Percentiles rank a stretch among this genome's conserved stretches.
phyloP scores from a whole-genome alignment of 2,329 filamentous ascomycete genomes.

The Penicillium sp. region DNA sequence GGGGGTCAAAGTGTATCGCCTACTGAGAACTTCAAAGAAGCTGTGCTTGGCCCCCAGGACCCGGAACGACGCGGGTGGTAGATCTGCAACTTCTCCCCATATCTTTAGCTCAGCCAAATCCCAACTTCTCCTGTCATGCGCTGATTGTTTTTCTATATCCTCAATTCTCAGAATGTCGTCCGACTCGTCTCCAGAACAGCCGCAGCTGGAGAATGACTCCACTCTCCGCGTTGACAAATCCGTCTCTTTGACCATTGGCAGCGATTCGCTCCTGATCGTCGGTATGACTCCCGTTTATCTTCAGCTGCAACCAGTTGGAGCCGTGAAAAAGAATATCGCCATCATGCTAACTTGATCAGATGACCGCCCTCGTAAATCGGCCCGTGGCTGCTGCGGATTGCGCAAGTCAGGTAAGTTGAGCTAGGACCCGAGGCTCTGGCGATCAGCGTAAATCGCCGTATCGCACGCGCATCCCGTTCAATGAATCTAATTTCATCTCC shows the following conservation, averaged over 20 bases:
- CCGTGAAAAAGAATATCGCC: not conserved
- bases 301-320: not conserved
- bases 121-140: not conserved
- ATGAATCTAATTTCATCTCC: slow-evolving; percentile 3
- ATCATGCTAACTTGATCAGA: slow-evolving; percentile 48
- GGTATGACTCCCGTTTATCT: slow-evolving; percentile 44
- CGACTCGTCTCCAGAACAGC: slow-evolving; percentile 29
- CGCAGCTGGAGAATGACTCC: slow-evolving; percentile 40
- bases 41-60: not conserved
- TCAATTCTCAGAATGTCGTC: slow-evolving; percentile 14
- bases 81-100: not conserved
- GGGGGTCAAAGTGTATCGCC: not conserved
- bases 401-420: slow-evolving; percentile 49
- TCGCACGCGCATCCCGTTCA: not conserved
- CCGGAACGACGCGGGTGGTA: not conserved
- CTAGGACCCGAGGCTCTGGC: slow-evolving; percentile 5
- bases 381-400: slow-evolving; percentile 57
- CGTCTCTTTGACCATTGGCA: slow-evolving; percentile 61
- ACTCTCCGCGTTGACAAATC: slow-evolving; percentile 58
- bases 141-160: slow-evolving; percentile 8
- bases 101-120: not conserved
- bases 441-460: slow-evolving; percentile 12
- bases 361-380: slow-evolving; percentile 50
- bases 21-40: not conserved
- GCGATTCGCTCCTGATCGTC: slow-evolving; percentile 60